These are phyloP conservation scores for Colletotrichum limetticola DNA, from an alignment of 2,329 filamentous ascomycete genomes.

Conservation along the genomic window DNA sequence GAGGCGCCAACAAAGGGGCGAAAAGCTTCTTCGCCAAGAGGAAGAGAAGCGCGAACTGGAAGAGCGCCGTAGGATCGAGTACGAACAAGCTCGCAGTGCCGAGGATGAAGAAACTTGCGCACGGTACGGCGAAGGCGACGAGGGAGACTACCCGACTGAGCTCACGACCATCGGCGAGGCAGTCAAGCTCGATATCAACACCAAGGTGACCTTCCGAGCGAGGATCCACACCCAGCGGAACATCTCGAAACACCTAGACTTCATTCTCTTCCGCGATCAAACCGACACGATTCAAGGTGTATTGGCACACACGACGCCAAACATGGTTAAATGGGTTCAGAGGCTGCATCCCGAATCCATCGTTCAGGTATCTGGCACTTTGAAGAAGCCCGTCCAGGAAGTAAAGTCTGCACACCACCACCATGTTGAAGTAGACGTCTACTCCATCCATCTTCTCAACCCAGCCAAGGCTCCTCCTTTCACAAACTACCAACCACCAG, in stretches of 20 bases:
- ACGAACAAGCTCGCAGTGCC: conserved; percentile 24
- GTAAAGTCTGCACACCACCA: conserved; percentile 82
- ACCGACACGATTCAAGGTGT: conserved; percentile 87
- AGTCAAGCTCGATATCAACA: conserved; percentile 40
- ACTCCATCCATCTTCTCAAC: conserved; percentile 63
- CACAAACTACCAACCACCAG: conserved; percentile 55
- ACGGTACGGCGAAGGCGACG: conserved; percentile 22
- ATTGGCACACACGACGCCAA: conserved; percentile 64
- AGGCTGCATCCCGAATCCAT: conserved; percentile 83
- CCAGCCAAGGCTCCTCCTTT: conserved; percentile 60
- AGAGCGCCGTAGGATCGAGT: conserved; percentile 15
- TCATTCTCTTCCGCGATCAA: conserved; percentile 87
- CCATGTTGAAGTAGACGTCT: conserved; percentile 79
- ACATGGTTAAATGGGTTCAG: conserved; percentile 90
- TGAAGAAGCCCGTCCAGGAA: conserved; percentile 79
- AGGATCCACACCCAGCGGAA: conserved; percentile 84
- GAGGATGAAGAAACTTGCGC: conserved; percentile 30
- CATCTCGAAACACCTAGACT: conserved; percentile 84
- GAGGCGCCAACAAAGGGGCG: conserved; percentile 20
- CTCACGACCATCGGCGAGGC: conserved; percentile 32
- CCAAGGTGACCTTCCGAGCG: conserved; percentile 54
- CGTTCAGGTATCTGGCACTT: conserved; percentile 77
- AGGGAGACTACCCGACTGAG: conserved; percentile 21
- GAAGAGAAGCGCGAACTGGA: conserved; percentile 23
- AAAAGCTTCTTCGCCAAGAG: conserved; percentile 19